Conservation (phyloP, 805 yeast genomes). For the Candida rishiriensis region DNA sequence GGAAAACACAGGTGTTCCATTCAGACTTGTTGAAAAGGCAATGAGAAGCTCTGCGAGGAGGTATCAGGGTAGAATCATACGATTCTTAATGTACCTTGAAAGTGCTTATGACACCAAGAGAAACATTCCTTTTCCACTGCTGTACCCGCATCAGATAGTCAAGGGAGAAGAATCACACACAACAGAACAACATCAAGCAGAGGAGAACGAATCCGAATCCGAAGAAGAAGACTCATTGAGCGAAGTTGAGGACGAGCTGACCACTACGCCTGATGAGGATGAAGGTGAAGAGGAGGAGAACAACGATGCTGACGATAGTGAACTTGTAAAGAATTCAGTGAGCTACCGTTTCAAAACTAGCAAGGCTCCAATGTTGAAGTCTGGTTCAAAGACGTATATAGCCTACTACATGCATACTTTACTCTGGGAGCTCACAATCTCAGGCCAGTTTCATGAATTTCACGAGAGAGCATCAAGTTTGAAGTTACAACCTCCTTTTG, state of each 20-base stretch:
- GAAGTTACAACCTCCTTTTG: constrained; percentile 39
- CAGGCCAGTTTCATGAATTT: constrained; percentile 32
- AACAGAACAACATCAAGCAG: background rate
- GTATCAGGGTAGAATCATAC: constrained; percentile 11
- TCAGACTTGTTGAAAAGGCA: constrained; percentile 1
- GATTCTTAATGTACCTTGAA: constrained; percentile 15
- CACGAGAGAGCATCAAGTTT: constrained; percentile 34
- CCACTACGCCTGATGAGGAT: background rate
- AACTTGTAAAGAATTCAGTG: constrained; percentile 4
- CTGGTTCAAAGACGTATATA: constrained; percentile 35
- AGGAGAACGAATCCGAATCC: background rate
- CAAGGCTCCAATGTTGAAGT: constrained; percentile 14
- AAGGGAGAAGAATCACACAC: background rate
- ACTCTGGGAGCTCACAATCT: constrained; percentile 38
- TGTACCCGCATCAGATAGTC: constrained; percentile 18
- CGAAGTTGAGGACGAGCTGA: background rate
- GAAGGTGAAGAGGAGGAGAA: constrained; percentile 6
- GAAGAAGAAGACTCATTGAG: background rate
- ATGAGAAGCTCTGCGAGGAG: constrained; percentile 1
- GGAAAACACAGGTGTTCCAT: background rate
- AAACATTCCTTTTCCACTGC: constrained; percentile 5
- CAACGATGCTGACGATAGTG: constrained; percentile 8
- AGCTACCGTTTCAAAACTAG: constrained; percentile 4
- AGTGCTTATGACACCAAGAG: constrained; percentile 8
- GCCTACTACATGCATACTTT: constrained; percentile 37